A percentile compares a stretch with the other conserved stretches of the same genome.
Conservation (phyloP, 2,329 filamentous ascomycete species). For the Exophiala sp. region DNA sequence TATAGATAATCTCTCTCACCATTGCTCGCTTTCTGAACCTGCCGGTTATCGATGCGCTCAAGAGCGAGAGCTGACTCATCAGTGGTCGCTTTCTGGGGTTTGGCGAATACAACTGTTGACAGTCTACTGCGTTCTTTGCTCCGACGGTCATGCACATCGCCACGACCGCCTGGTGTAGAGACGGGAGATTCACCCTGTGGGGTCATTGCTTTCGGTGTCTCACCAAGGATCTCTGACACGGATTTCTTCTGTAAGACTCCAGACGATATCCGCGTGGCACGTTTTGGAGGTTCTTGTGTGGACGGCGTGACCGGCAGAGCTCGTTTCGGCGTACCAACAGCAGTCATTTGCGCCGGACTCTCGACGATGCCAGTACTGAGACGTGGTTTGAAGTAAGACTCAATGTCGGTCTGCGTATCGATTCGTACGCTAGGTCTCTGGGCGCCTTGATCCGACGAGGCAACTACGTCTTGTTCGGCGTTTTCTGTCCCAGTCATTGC, state of each 20-base stretch:
- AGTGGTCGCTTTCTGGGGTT: slow-evolving; percentile 54
- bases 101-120: slow-evolving; percentile 75
- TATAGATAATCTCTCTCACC: slow-evolving; percentile 59
- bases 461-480: not conserved
- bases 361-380: slow-evolving; percentile 22
- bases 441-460: not conserved
- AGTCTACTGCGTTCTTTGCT: slow-evolving; percentile 60
- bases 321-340: slow-evolving; percentile 26
- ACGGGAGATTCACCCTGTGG: slow-evolving; percentile 34
- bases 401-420: slow-evolving; percentile 21
- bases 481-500: slow-evolving; percentile 11
- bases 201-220: slow-evolving; percentile 45
- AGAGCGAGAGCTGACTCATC: slow-evolving; percentile 41
- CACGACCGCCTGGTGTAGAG: slow-evolving; percentile 38
- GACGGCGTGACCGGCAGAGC: slow-evolving; percentile 31
- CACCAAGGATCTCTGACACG: slow-evolving; percentile 68
- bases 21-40: slow-evolving; percentile 51
- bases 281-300: slow-evolving; percentile 45
- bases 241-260: slow-evolving; percentile 69
- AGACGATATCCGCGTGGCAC: slow-evolving; percentile 67
- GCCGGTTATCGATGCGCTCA: slow-evolving; percentile 26
- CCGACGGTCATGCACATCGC: slow-evolving; percentile 53
- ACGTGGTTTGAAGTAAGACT: slow-evolving; percentile 21
- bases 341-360: slow-evolving; percentile 24
- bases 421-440: slow-evolving; percentile 22